A percentile compares a stretch with the other conserved stretches of the same genome.
Conservation (phyloP, 441 rosid species). For the Euphorbia schlechtendalii region DNA sequence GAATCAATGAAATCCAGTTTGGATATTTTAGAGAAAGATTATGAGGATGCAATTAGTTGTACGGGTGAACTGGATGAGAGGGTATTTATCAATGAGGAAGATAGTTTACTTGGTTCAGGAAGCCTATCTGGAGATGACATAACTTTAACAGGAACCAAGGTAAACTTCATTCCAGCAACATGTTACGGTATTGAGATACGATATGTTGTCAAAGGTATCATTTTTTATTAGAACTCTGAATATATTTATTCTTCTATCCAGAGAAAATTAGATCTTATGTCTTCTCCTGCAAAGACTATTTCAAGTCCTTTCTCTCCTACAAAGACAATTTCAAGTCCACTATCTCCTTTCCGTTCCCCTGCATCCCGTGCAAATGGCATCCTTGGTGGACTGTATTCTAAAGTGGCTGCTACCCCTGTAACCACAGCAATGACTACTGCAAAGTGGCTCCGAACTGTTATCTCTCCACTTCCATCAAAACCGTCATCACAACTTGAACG, state of each 20-base stretch:
- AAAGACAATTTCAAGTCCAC: constrained; percentile 65
- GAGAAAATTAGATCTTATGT: constrained; percentile 70
- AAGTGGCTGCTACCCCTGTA: constrained; percentile 76
- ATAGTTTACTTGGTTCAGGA: constrained; percentile 73
- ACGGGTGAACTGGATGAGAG: constrained; percentile 85
- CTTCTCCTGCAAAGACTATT: constrained; percentile 71
- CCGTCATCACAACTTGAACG: constrained; percentile 69
- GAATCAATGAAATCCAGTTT: constrained; percentile 54
- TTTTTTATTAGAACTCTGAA: neutral
- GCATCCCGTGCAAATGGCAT: constrained; percentile 50
- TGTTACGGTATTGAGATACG: neutral
- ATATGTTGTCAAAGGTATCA: neutral
- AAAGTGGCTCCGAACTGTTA: constrained; percentile 83
- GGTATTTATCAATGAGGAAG: constrained; percentile 74
- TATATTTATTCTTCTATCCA: constrained; percentile 18
- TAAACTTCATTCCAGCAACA: constrained; percentile 19
- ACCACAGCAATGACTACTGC: constrained; percentile 97
- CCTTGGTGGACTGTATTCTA: constrained; percentile 35
- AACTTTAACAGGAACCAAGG: constrained; percentile 60
- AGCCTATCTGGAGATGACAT: constrained; percentile 66
- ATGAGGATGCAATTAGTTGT: constrained; percentile 49
- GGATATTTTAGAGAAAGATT: constrained; percentile 61
- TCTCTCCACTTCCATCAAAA: constrained; percentile 71
- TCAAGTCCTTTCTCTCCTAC: constrained; percentile 82
- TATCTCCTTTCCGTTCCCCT: constrained; percentile 76